Conservation (phyloP, 148 eudicot genomes). For the Pouteria glomerata region DNA sequence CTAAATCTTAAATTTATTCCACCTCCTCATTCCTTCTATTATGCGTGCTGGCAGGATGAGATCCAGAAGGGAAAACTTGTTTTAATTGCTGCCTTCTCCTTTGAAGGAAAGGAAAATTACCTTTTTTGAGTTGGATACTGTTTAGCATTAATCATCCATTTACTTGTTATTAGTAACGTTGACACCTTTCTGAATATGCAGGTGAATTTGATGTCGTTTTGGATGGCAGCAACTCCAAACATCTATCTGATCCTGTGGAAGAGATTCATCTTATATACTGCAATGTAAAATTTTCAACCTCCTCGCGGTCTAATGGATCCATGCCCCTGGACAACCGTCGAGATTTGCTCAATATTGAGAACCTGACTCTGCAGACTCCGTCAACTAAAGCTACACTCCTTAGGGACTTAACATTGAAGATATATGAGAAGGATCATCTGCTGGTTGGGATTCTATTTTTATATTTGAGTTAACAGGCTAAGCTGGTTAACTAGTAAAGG, state of each 20-base stretch:
- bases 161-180: constrained; percentile 5
- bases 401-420: constrained; percentile 60
- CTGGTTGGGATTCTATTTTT: constrained; percentile 43
- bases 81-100: neutral
- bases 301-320: constrained; percentile 49
- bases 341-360: constrained; percentile 55
- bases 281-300: constrained; percentile 21
- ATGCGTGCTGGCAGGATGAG: too few relatives aligned
- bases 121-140: constrained; percentile 6
- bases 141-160: neutral
- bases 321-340: constrained; percentile 19
- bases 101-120: neutral
- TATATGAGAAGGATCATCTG: constrained; percentile 67
- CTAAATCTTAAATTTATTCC: neutral
- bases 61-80: neutral
- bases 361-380: constrained; percentile 75
- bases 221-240: constrained; percentile 49
- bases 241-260: constrained; percentile 34
- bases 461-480: constrained; percentile 14
- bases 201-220: constrained; percentile 98
- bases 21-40: neutral
- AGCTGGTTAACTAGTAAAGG: neutral
- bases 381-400: constrained; percentile 54
- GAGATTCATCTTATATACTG: constrained; percentile 44
- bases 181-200: constrained; percentile 24